Evolutionary conservation across 2,329 filamentous ascomycete species (phyloP).

Genomic region (Cadophora malorum): DNA sequence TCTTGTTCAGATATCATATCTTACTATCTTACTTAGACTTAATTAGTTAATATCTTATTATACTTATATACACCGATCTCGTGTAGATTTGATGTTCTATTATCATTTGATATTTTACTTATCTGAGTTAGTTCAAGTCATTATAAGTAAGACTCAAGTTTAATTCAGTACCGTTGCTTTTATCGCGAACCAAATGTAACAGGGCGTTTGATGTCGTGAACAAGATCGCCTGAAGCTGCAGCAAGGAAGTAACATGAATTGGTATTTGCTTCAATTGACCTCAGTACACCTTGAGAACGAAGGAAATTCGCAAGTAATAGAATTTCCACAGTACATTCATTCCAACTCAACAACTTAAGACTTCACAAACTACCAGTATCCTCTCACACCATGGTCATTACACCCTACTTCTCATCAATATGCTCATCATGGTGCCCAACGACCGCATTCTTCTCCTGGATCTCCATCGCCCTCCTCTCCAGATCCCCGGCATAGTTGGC

Average conservation of each 20-base stretch:
- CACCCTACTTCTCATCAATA: constrained; percentile 7
- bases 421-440: constrained; percentile 27
- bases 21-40: no score
- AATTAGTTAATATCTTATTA: no score
- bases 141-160: no score
- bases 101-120: no score
- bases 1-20: no score
- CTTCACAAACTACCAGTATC: neutral
- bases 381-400: neutral
- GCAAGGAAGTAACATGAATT: neutral
- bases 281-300: neutral
- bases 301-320: neutral
- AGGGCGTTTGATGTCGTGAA: neutral
- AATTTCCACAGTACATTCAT: neutral
- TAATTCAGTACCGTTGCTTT: no score
- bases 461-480: constrained; percentile 63
- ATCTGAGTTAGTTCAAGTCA: no score
- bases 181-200: neutral
- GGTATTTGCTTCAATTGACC: neutral
- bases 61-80: no score
- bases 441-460: constrained; percentile 56
- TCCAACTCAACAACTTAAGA: neutral
- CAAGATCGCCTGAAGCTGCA: neutral
- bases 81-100: no score
- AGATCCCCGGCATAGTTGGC: constrained; percentile 57